Evolutionary conservation across 1,284 basidiomycete species (phyloP), one percentile per base, ranked within the genome.

Genomic region (Sphaerobolus stellatus): DNA sequence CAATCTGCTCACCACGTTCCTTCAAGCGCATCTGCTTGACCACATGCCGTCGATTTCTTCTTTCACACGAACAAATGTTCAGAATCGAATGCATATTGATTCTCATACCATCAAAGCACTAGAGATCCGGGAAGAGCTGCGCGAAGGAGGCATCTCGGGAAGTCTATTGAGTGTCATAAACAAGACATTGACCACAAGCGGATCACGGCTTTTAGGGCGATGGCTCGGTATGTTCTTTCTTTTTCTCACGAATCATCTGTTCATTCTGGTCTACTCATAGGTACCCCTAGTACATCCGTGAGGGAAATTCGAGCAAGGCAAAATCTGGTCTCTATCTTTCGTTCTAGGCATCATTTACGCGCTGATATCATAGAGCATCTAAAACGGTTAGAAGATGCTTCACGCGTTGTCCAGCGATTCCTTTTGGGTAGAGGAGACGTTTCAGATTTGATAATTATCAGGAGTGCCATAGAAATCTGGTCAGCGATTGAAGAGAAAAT

Each of bases 61-160:
- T 14, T 90, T 91, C 0, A 79, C 73, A 48, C 81, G 78, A 54
- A 89, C 93, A 66, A 74, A 69, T 8, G 63, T 67, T 2, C 68
- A 74, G n/a, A 71, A 75, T 24, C 78, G 84, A 28, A 93, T 95
- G 90, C 89, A 92, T 63, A 94, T 96, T 57, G 93, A 96, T 67
- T 82, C 90, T 2, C 88, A 94, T 66, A 96, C 94, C 1, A 84
- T 96, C 63, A 88, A 88, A 62, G 89, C 90, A 7, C 81, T 97
- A 22, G 94, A 98, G 70, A 89, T 98, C 54, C 79, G 86, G 28
- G 90, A 94, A 69, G 81, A 81, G 20, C 76, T 88, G 31, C 78
- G 85, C 29, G 88, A 91, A 58, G 90, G 90, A 2, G 84, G 88
- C 0, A 69, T 74, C 1, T 78, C 78, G 49, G 92, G 94, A 1